Conservation (phyloP, 805 yeast genomes). For the Metschnikowia reukaufii region DNA sequence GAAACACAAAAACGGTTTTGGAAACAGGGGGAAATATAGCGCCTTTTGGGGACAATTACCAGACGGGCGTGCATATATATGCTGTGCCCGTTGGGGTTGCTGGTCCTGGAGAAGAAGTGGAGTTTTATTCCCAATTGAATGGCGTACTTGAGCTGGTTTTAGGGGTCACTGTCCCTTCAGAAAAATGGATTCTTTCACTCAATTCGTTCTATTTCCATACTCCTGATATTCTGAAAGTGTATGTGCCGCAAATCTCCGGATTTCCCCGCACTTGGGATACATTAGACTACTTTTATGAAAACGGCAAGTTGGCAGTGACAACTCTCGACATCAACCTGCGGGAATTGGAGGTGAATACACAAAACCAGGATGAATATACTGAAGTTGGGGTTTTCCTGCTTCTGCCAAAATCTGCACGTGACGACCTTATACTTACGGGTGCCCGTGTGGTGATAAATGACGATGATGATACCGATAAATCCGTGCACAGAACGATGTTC, state of each 20-base stretch:
- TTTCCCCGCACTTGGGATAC: conserved; percentile 10
- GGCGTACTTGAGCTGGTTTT: conserved; percentile 13
- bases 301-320: conserved; percentile 9
- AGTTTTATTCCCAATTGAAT: conserved; percentile 26
- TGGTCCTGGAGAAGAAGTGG: conserved; percentile 12
- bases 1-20: conserved; percentile 1
- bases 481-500: conserved; percentile 37
- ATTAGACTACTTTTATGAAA: conserved; percentile 14
- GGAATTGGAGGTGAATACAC: not conserved
- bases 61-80: conserved; percentile 32
- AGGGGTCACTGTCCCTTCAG: conserved; percentile 19
- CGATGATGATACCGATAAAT: conserved; percentile 10
- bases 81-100: conserved; percentile 25
- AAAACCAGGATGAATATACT: conserved; percentile 14
- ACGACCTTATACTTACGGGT: conserved; percentile 40
- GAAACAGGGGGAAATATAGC: not conserved
- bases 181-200: conserved; percentile 28
- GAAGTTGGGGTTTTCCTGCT: conserved; percentile 40
- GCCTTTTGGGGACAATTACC: conserved; percentile 29
- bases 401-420: conserved; percentile 28
- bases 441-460: conserved; percentile 31
- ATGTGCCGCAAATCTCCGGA: not conserved
- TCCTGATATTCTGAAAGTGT: not conserved
- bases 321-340: conserved; percentile 5
- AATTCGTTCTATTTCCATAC: conserved; percentile 32